Conservation (phyloP, 805 yeast species). For the Saturnispora hagleri region DNA sequence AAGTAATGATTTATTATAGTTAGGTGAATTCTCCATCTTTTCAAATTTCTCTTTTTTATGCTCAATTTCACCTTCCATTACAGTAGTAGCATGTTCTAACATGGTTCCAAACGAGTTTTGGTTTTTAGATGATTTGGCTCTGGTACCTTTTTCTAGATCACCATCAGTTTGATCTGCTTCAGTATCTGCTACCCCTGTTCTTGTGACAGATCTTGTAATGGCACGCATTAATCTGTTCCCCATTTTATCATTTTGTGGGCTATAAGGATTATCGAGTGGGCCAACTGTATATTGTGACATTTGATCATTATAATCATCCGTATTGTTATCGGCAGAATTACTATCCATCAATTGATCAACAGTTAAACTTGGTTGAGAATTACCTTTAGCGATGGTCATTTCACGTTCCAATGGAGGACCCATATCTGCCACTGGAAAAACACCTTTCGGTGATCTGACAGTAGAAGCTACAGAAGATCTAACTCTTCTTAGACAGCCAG, state of each 20-base stretch:
- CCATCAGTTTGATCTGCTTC: conserved; percentile 1
- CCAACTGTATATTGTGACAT: conserved; percentile 12
- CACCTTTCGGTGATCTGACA: conserved; percentile 59
- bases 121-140: conserved; percentile 17
- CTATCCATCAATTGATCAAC: conserved; percentile 10
- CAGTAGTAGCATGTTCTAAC: conserved; percentile 16
- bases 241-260: conserved; percentile 20
- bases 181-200: conserved; percentile 6
- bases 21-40: neutral
- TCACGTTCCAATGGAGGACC: conserved; percentile 54
- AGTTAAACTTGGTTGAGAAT: conserved; percentile 15
- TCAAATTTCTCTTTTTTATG: neutral
- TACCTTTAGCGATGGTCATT: conserved; percentile 41
- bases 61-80: conserved; percentile 17
- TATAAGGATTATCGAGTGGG: conserved; percentile 22
- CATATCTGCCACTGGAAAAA: conserved; percentile 76
- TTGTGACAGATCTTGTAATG: conserved; percentile 18
- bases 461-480: conserved; percentile 1
- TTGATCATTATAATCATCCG: conserved; percentile 18
- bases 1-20: conserved; percentile 12
- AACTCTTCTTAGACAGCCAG: neutral
- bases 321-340: conserved; percentile 16
- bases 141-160: conserved; percentile 1
- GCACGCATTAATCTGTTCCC: conserved; percentile 20
- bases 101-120: conserved; percentile 18